Evolutionary conservation across 2,329 filamentous ascomycete genomes (phyloP).

Genomic region (Paracoccidioides brasiliensis): DNA sequence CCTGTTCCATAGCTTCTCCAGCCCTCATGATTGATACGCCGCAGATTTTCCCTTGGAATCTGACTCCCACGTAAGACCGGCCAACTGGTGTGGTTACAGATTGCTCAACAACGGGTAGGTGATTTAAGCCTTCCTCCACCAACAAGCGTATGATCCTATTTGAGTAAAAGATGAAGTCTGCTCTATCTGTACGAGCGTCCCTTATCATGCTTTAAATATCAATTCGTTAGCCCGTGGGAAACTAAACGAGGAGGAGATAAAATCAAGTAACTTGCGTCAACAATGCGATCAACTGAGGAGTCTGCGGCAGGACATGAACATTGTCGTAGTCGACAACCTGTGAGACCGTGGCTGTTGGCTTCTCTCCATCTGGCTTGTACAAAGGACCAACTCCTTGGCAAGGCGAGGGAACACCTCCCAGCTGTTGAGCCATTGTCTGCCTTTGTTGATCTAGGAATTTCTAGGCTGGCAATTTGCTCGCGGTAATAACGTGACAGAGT

Average conservation of each 20-base stretch:
- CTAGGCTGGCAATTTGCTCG: no score
- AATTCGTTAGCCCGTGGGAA: slow-evolving; percentile 5
- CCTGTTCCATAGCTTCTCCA: slow-evolving; percentile 97
- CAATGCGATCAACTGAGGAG: slow-evolving; percentile 90
- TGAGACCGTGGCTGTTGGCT: slow-evolving; percentile 80
- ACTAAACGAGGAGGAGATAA: neutral
- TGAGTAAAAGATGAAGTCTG: slow-evolving; percentile 98
- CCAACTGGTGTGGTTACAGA: slow-evolving; percentile 85
- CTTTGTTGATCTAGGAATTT: no score
- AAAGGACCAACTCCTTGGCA: slow-evolving; percentile 57
- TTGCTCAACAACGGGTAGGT: slow-evolving; percentile 81
- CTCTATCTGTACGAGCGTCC: slow-evolving; percentile 75
- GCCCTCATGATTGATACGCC: slow-evolving; percentile 98
- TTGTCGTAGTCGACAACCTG: slow-evolving; percentile 69
- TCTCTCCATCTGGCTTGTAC: slow-evolving; percentile 63
- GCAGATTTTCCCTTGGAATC: slow-evolving; percentile 96
- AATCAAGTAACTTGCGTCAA: slow-evolving; percentile 61
- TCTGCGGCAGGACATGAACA: slow-evolving; percentile 81
- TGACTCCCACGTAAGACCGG: slow-evolving; percentile 74
- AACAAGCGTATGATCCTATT: slow-evolving; percentile 94
- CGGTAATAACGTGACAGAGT: no score
- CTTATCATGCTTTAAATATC: slow-evolving; percentile 66
- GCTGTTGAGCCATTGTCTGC: slow-evolving; percentile 4
- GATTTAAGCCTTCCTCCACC: slow-evolving; percentile 94
- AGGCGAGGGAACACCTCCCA: neutral